A percentile compares a stretch with the other conserved stretches of the same genome.
phyloP scores from a whole-genome alignment of 1,284 basidiomycete species.

The Microbotryomycetes sp. region DNA sequence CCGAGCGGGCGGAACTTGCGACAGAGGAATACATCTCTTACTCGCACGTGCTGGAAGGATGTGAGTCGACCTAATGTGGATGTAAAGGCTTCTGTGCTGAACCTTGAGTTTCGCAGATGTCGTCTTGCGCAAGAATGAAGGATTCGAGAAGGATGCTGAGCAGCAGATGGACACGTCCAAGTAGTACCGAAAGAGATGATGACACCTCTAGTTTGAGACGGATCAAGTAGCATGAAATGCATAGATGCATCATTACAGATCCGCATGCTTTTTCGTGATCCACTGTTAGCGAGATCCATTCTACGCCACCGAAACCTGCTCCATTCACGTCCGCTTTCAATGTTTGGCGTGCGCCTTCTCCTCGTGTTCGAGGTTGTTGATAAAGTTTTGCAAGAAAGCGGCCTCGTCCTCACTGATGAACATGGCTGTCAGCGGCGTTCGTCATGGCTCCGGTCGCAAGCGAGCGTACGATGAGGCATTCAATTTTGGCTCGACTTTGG shows the following conservation, averaged over 20 bases:
- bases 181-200: conserved; percentile 5
- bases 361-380: conserved; percentile 30
- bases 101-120: no score
- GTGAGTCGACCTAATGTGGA: conserved; percentile 44
- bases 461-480: not conserved
- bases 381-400: conserved; percentile 29
- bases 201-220: not conserved
- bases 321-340: not conserved
- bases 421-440: not conserved
- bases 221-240: not conserved
- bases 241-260: not conserved
- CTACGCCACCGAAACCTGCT: no score
- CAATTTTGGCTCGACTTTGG: not conserved
- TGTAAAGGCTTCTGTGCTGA: no score
- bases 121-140: conserved; percentile 45
- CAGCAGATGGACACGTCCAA: conserved; percentile 21
- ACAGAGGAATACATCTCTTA: conserved; percentile 96
- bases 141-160: conserved; percentile 41
- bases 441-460: not conserved
- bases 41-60: conserved; percentile 78
- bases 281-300: no score
- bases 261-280: not conserved
- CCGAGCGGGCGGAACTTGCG: conserved; percentile 88
- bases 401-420: conserved; percentile 20
- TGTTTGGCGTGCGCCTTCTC: conserved; percentile 17